These are phyloP conservation scores for Suillus fuscotomentosus DNA, from an alignment of 768 basidiomycete genomes.

Conservation along the genomic window DNA sequence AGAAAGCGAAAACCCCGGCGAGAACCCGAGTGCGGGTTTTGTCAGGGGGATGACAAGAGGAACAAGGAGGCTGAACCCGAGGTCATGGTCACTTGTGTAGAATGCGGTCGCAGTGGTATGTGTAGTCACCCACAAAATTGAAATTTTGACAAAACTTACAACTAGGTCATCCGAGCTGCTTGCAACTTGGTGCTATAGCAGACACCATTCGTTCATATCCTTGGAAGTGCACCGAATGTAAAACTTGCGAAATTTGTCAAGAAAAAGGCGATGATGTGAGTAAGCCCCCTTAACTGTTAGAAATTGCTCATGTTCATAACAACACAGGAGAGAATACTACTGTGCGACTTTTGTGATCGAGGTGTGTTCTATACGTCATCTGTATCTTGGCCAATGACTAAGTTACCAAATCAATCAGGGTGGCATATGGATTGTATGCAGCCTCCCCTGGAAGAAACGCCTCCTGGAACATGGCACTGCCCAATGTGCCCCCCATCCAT, in stretches of 20 bases:
- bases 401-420: slow-evolving; percentile 39
- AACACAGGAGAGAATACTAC: slow-evolving; percentile 69
- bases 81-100: slow-evolving; percentile 71
- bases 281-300: slow-evolving; percentile 16
- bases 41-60: slow-evolving; percentile 58
- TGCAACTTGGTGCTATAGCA: slow-evolving; percentile 59
- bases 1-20: slow-evolving; percentile 45
- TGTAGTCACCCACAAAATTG: slow-evolving; percentile 9
- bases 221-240: slow-evolving; percentile 92
- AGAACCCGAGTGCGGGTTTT: slow-evolving; percentile 77
- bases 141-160: slow-evolving; percentile 5
- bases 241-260: slow-evolving; percentile 84
- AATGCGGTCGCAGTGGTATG: slow-evolving; percentile 83
- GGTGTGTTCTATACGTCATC: slow-evolving; percentile 39
- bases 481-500: slow-evolving; percentile 51
- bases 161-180: slow-evolving; percentile 84
- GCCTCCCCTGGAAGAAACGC: slow-evolving; percentile 69
- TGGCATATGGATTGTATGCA: slow-evolving; percentile 83
- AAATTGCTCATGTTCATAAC: slow-evolving; percentile 19
- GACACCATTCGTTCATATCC: slow-evolving; percentile 66
- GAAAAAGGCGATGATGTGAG: slow-evolving; percentile 89
- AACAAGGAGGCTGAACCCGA: slow-evolving; percentile 63
- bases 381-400: background rate
- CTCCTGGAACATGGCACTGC: slow-evolving; percentile 79
- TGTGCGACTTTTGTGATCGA: slow-evolving; percentile 95